Evolutionary conservation across 2,329 filamentous ascomycete species (phyloP), one percentile per base, ranked within the genome.

Genomic region (Monosporascus sp.): DNA sequence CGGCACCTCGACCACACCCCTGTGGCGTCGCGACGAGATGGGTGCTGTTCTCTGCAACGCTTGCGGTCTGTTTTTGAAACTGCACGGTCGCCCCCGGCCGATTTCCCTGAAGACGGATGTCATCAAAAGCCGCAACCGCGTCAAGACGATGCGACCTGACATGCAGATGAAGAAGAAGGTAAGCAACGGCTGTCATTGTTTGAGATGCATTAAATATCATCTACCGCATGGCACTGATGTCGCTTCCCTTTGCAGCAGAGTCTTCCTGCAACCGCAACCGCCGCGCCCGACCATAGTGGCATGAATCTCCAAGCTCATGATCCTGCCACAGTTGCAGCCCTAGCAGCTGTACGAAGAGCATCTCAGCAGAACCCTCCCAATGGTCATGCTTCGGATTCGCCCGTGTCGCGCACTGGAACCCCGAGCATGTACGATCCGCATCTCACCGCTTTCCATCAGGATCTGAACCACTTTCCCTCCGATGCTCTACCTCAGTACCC

Each of bases 41-140:
- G 94, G 94, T 61, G 88, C 91, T 1, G 93, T 99, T 38, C 87
- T 99, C 50, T 99, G 94, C 85, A 99, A 99, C 76, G 94, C 94
- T 66, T 99, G 94, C 74, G 94, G 94, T 56, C 82, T 99, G 53
- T 99, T 97, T 73, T 82, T 97, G 66, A 99, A 99, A 81, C 82
- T 99, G 62, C 94, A 99, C 71, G 92, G 92, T 59, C 88, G 92
- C 26, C 85, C 94, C 56, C 87, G 94, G 53, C 94, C 94, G 62
- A 97, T 96, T 71, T 96, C 90, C 64, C 82, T 99, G 65, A 99
- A 99, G 81, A 97, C 94, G 48, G 94, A 99, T 78, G 93, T 97
- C 62, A 99, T 99, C 77, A 99, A 99, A 80, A 97, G 92, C 77
- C 91, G 94, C 66, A 99, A 99, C 75, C 86, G 94, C 60, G 93